phyloP scores from a whole-genome alignment of 768 basidiomycete species.

The Antrodiella citrinella region DNA sequence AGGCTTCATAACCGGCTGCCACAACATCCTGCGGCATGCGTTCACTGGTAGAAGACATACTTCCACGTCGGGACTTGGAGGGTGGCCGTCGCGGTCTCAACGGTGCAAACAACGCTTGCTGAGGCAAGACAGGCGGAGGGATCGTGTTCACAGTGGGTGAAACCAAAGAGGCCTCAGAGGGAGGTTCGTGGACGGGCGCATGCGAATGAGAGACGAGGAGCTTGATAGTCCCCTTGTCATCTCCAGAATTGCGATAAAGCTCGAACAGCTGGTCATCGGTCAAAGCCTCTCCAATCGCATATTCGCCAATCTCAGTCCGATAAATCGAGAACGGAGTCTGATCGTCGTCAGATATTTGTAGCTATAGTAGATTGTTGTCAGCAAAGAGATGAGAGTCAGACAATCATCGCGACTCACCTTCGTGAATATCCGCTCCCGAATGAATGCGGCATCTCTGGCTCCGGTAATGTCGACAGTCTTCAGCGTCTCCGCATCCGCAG shows the following conservation, averaged over 20 bases:
- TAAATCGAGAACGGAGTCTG: conserved; percentile 72
- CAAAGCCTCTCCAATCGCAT: conserved; percentile 66
- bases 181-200: conserved; percentile 49
- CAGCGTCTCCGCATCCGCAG: conserved; percentile 70
- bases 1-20: conserved; percentile 64
- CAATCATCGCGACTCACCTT: conserved; percentile 41
- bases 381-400: not conserved
- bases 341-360: conserved; percentile 81
- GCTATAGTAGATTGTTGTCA: conserved; percentile 40
- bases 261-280: conserved; percentile 61
- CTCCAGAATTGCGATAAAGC: conserved; percentile 65
- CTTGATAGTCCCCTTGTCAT: conserved; percentile 75
- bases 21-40: conserved; percentile 40
- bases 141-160: too few relatives aligned
- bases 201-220: conserved; percentile 69
- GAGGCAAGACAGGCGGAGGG: conserved; percentile 47
- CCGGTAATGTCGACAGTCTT: conserved; percentile 64
- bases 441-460: conserved; percentile 55
- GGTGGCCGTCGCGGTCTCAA: conserved; percentile 40
- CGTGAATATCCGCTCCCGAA: conserved; percentile 74
- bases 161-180: conserved; percentile 30
- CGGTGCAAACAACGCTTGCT: conserved; percentile 30
- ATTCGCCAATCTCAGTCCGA: conserved; percentile 79
- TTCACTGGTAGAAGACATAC: conserved; percentile 65
- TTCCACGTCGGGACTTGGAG: conserved; percentile 56